These are phyloP conservation scores for Cyclotella distinguenda DNA, from an alignment of 108 stramenopile genomes.

Conservation along the genomic window DNA sequence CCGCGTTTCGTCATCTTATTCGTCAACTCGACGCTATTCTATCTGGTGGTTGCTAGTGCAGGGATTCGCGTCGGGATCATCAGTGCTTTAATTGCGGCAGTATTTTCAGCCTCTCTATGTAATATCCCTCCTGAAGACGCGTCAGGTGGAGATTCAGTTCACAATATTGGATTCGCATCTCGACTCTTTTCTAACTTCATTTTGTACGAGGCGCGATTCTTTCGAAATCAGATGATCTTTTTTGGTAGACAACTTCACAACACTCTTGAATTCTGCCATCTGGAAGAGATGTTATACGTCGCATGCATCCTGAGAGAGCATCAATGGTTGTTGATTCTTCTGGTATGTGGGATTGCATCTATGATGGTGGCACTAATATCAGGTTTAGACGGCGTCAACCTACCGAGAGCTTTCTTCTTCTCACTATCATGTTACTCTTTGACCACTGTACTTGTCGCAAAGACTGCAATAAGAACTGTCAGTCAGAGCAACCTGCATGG, in stretches of 20 bases:
- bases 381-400: slow-evolving; percentile 26
- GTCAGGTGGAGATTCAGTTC: no score
- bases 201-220: slow-evolving; percentile 8
- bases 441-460: slow-evolving; percentile 37
- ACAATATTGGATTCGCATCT: no score
- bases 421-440: slow-evolving; percentile 29
- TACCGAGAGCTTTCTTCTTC: slow-evolving; percentile 17
- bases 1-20: no score
- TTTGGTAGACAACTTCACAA: slow-evolving; percentile 15
- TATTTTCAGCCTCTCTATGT: no score
- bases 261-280: slow-evolving; percentile 9
- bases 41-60: no score
- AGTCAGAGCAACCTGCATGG: neutral
- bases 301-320: slow-evolving; percentile 31
- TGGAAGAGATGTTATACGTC: slow-evolving; percentile 34
- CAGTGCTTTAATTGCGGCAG: no score
- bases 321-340: slow-evolving; percentile 22
- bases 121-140: no score
- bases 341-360: slow-evolving; percentile 26
- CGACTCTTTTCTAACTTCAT: no score
- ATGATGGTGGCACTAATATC: slow-evolving; percentile 37
- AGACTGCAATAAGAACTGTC: slow-evolving; percentile 18
- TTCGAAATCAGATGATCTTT: slow-evolving; percentile 7
- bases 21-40: no score
- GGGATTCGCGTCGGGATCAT: no score